phyloP scores from a whole-genome alignment of 148 eudicot species.

The Rhododendron mucronatum region DNA sequence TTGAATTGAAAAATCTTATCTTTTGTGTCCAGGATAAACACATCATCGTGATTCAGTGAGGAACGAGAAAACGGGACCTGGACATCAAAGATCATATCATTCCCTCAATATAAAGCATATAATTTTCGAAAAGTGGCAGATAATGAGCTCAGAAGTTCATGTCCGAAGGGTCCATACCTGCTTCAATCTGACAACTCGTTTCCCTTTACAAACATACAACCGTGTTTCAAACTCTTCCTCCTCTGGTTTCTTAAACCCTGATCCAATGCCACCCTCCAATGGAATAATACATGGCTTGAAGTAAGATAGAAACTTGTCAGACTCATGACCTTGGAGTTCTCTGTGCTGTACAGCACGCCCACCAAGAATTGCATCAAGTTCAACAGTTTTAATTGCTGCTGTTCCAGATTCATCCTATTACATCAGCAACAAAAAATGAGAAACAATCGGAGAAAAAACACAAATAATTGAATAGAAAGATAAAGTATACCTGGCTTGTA shows the following conservation, averaged over 20 bases:
- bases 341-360: conserved; percentile 95
- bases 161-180: conserved; percentile 47
- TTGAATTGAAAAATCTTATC: conserved; percentile 96
- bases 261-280: conserved; percentile 91
- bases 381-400: conserved; percentile 96
- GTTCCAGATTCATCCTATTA: conserved; percentile 95
- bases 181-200: conserved; percentile 80
- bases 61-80: conserved; percentile 99
- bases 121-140: not conserved
- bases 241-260: conserved; percentile 85
- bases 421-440: conserved; percentile 9
- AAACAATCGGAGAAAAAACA: not conserved
- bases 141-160: not conserved
- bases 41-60: conserved; percentile 94
- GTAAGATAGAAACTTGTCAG: conserved; percentile 93
- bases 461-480: conserved; percentile 5
- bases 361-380: conserved; percentile 88
- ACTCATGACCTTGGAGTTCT: conserved; percentile 89
- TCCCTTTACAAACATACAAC: conserved; percentile 85
- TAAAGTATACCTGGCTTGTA: conserved; percentile 77
- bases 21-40: conserved; percentile 86
- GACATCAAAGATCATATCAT: conserved; percentile 16
- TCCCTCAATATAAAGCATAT: not conserved
- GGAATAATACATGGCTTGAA: conserved; percentile 95
- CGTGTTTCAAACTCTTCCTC: conserved; percentile 95